Base-by-base conservation (phyloP, 495 filamentous ascomycete species). In the Neurospora terricola region DNA sequence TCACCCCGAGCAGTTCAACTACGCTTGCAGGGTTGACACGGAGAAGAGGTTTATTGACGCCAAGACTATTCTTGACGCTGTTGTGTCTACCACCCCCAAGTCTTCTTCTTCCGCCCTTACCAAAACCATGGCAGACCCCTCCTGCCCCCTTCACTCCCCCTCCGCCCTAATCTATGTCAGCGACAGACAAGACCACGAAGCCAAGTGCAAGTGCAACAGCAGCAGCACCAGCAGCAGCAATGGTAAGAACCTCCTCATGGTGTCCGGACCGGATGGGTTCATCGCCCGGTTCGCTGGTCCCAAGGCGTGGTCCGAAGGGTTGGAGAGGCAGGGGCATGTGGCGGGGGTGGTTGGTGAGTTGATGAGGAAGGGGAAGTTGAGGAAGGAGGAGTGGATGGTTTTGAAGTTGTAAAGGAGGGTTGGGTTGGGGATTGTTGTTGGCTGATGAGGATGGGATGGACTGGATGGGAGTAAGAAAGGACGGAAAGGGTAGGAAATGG, bases 181-280 rank as follows among this genome's bases (percentile, higher is more conserved):
- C 54, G 54, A 66, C 30, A 66, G 54, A 34, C 54, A 66, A 16
- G 54, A 66, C 27, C 54, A 66, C 14, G 12, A 34, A 18, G 27
- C 54, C 23, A 5, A 30, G 3, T 66, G 54, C 30, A 34, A 36
- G 27, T n/a, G n/a, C n/a, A n/a, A n/a, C n/a, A n/a, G n/a, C n/a
- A n/a, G n/a, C n/a, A n/a, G n/a, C n/a, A n/a, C n/a, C n/a, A n/a
- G n/a, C n/a, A n/a, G n/a, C n/a, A n/a, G n/a, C n/a, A n/a, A 34
- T 11, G 80, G 83, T 6, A 86, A 81, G 73, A 92, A 89, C 72
- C 75, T 96, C 59, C 83, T 98, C 37, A 82, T 97, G 69, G 84
- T 98, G 5, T 94, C 93, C 3, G 96, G 96, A 0, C 94, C 96
- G 0, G 93, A 96, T 54, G 94, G 96, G 18, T 99, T 98, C 82